A percentile compares a stretch with the other conserved stretches of the same genome.
phyloP scores from a whole-genome alignment of 106 monocot genomes.

The Narthecium ossifragum region DNA sequence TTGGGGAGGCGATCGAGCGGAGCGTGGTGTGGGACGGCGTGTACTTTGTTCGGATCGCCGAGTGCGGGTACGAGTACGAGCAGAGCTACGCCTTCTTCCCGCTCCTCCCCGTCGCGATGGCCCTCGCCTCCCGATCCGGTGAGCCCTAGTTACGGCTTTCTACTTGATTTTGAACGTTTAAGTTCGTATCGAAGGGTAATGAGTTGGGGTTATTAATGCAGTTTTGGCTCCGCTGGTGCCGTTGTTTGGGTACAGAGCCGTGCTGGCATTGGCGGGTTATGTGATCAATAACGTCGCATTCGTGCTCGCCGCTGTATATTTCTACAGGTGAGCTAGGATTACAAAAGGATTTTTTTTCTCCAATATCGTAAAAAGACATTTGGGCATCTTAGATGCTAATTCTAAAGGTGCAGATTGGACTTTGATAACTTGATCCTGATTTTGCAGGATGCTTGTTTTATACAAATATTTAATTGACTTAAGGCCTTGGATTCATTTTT shows the following conservation, averaged over 20 bases:
- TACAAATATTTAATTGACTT: too few species aligned
- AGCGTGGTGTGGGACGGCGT: slow-evolving; percentile 89
- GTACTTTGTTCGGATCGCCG: slow-evolving; percentile 79
- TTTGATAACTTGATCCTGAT: too few species aligned
- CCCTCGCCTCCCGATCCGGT: slow-evolving; percentile 63
- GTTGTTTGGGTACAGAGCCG: slow-evolving; percentile 69
- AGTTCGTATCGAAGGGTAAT: background rate
- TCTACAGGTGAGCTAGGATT: slow-evolving; percentile 74
- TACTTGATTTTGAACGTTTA: background rate
- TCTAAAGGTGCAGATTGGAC: too few species aligned
- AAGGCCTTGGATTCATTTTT: too few species aligned
- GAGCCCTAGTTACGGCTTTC: background rate
- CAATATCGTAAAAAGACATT: too few species aligned
- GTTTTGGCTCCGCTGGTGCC: slow-evolving; percentile 72
- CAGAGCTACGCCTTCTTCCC: slow-evolving; percentile 91
- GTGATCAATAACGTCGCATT: slow-evolving; percentile 70
- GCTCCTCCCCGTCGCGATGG: slow-evolving; percentile 48
- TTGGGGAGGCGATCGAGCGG: slow-evolving; percentile 50
- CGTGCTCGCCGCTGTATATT: slow-evolving; percentile 62
- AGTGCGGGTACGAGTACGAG: slow-evolving; percentile 99
- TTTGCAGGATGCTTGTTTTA: too few species aligned
- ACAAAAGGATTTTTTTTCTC: too few species aligned
- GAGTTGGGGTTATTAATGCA: slow-evolving; percentile 11
- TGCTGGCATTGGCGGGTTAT: slow-evolving; percentile 75
- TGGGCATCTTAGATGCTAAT: too few species aligned